Evolutionary conservation across 768 basidiomycete species (phyloP), one percentile per base, ranked within the genome.

Genomic region (Heimioporus sp.): DNA sequence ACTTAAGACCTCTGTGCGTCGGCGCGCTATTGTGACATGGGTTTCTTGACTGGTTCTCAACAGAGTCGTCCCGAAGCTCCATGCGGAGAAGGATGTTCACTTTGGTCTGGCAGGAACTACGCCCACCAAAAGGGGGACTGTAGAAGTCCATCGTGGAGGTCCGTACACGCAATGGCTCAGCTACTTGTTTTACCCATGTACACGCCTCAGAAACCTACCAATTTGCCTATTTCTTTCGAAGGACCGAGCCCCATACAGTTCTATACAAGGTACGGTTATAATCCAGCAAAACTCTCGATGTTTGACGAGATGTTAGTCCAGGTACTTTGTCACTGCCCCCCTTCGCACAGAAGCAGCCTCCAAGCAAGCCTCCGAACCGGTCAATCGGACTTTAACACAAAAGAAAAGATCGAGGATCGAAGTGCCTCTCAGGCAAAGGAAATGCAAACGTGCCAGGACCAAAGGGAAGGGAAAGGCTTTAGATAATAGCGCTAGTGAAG

Each of bases 81-180:
- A 78, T 49, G 73, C 75, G 10, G 87, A 90, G 65, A 77, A 75
- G 16, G 76, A 78, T 49, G 67, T 72, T 16, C 64, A 76, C 44
- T 62, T 72, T 30, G 73, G 73, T 8, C 57, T 28, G 24, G 6
- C 73, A 0, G 74, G 75, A 15, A 66, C 72, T 5, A 49, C 60
- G 16, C 65, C 78, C n/a, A 60, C 81, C 36, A 83, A 86, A 73
- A 86, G 81, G 61, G 80, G 85, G 3, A 81, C 83, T 3, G 83
- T 94, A 0, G 90, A 92, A 53, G 91, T 92, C 2, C 83, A 92
- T 65, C 76, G 91, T 68, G 92, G 92, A 71, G 88, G 93, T 91
- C 56, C 40, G 54, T 47, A 24, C 16, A 7, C 36, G 21, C 24
- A 4, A 43, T 43, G 39, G 17, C 39, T 38, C 43, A 5, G 40